These are phyloP conservation scores for Usnea hakonensis DNA, from an alignment of 495 filamentous ascomycete genomes.

Conservation along the genomic window DNA sequence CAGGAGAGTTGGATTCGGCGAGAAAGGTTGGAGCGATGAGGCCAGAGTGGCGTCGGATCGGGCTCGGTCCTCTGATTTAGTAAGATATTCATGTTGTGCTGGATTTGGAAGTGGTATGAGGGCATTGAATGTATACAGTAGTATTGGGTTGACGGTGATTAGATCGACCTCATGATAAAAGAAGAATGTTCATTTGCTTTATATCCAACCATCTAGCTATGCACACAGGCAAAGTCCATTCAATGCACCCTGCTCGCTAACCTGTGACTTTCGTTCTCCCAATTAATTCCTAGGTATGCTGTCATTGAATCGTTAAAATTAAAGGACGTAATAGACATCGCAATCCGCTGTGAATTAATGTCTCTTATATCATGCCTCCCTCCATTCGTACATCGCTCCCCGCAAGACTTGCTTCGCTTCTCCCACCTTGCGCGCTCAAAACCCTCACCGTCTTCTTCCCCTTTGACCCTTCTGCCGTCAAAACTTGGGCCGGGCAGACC, in stretches of 20 bases:
- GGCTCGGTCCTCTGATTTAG: not conserved
- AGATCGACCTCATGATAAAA: not conserved
- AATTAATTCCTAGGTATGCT: not conserved
- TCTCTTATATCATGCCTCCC: constrained; percentile 44
- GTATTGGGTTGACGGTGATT: no score
- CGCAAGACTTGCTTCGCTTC: constrained; percentile 40
- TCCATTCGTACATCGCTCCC: constrained; percentile 44
- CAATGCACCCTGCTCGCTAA: not conserved
- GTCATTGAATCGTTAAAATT: constrained; percentile 17
- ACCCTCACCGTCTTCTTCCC: constrained; percentile 38
- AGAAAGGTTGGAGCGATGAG: not conserved
- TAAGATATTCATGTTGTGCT: not conserved
- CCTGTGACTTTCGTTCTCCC: not conserved
- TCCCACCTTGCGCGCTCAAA: constrained; percentile 33
- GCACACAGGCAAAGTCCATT: not conserved
- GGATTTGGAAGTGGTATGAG: not conserved
- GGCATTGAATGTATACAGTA: no score
- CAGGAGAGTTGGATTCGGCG: not conserved
- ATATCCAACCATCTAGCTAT: not conserved
- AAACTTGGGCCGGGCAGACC: constrained; percentile 86
- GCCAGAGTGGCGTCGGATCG: not conserved
- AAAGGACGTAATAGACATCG: not conserved
- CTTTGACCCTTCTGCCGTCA: constrained; percentile 50
- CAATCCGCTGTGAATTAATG: constrained; percentile 31
- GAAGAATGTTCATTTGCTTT: not conserved